phyloP scores from a whole-genome alignment of 768 basidiomycete genomes.

The Amanita rimosa region DNA sequence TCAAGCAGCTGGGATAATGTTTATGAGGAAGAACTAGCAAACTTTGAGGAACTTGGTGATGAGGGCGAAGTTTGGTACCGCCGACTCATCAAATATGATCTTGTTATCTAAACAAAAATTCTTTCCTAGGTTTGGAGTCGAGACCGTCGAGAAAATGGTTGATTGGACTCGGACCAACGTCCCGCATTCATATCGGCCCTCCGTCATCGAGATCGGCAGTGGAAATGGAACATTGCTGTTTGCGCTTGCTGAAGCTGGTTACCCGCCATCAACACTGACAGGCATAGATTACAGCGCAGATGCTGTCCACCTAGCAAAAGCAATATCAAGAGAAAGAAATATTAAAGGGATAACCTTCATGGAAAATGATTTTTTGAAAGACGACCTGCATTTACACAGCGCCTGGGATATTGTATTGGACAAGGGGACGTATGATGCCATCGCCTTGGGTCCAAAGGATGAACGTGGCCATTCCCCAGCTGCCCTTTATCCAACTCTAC shows the following conservation, averaged over 20 bases:
- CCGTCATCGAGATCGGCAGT: slow-evolving; percentile 65
- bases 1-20: slow-evolving; percentile 62
- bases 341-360: slow-evolving; percentile 39
- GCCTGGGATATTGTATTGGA: slow-evolving; percentile 71
- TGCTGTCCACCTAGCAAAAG: slow-evolving; percentile 51
- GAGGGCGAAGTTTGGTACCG: slow-evolving; percentile 77
- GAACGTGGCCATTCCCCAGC: slow-evolving; percentile 40
- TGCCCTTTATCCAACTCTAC: slow-evolving; percentile 47
- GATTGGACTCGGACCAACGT: slow-evolving; percentile 53
- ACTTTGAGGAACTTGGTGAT: slow-evolving; percentile 70
- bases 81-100: not conserved
- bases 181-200: slow-evolving; percentile 34
- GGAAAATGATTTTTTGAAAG: slow-evolving; percentile 53
- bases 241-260: slow-evolving; percentile 58
- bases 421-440: slow-evolving; percentile 87
- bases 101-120: not conserved
- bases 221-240: slow-evolving; percentile 75
- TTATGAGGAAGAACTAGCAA: slow-evolving; percentile 58
- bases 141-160: slow-evolving; percentile 70
- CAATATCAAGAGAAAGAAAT: slow-evolving; percentile 38
- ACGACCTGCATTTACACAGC: slow-evolving; percentile 28
- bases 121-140: slow-evolving; percentile 60
- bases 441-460: slow-evolving; percentile 58
- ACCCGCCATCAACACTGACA: slow-evolving; percentile 34
- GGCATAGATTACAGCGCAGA: slow-evolving; percentile 75